phyloP scores from a whole-genome alignment of 495 filamentous ascomycete genomes.

The Trichocladium uniseriatum region DNA sequence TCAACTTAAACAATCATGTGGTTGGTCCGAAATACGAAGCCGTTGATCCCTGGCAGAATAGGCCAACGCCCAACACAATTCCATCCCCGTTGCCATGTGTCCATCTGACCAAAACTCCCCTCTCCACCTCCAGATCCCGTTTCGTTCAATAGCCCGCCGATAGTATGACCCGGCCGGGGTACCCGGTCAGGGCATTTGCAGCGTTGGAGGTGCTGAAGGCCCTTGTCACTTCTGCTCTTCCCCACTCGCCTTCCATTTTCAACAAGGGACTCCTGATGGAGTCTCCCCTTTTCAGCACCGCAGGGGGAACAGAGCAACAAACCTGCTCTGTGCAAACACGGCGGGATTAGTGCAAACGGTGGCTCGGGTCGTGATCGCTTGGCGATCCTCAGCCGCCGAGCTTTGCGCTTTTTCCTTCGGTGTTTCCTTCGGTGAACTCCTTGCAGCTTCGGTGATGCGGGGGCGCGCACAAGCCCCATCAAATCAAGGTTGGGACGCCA shows the following conservation, averaged over 20 bases:
- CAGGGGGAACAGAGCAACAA: neutral
- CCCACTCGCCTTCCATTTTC: too few species aligned
- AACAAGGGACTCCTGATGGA: too few species aligned
- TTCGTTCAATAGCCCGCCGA: slow-evolving; percentile 6
- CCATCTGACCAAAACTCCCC: neutral
- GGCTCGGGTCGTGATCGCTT: neutral
- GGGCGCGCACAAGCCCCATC: too few species aligned
- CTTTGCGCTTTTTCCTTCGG: too few species aligned
- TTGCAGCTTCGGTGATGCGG: too few species aligned
- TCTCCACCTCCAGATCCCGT: neutral
- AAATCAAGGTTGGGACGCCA: too few species aligned
- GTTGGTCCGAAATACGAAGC: neutral
- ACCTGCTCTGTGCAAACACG: neutral
- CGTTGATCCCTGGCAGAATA: neutral
- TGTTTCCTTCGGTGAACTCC: too few species aligned
- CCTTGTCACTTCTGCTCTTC: too few species aligned
- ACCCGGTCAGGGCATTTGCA: too few species aligned
- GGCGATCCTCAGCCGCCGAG: neutral
- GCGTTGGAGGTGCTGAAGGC: neutral
- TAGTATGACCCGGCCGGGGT: neutral
- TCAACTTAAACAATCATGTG: neutral
- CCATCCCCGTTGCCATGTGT: slow-evolving; percentile 10
- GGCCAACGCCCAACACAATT: neutral
- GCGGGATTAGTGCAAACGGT: neutral
- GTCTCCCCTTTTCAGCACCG: neutral